These are phyloP conservation scores for Magnaporthiopsis rhizophila DNA, from an alignment of 2,329 filamentous ascomycete species.

Conservation along the genomic window DNA sequence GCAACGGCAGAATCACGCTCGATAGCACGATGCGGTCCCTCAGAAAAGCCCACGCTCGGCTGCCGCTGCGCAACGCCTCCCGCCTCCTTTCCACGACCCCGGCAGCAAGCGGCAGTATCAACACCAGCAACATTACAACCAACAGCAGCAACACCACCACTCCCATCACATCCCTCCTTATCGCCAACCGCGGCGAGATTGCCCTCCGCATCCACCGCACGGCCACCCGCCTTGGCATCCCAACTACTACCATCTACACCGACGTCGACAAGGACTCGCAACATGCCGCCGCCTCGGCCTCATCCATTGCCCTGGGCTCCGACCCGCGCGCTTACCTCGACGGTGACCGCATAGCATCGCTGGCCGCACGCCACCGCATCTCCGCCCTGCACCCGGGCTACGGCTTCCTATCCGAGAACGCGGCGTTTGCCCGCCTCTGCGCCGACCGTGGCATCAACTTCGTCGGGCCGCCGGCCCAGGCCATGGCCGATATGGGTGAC, in stretches of 20 bases:
- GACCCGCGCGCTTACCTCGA: conserved; percentile 78
- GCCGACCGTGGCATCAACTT: conserved; percentile 87
- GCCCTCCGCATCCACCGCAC: conserved; percentile 88
- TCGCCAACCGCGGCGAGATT: conserved; percentile 96
- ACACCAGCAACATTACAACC: background rate
- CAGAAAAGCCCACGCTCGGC: conserved; percentile 39
- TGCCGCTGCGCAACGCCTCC: conserved; percentile 23
- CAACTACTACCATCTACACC: conserved; percentile 90
- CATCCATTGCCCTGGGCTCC: conserved; percentile 74
- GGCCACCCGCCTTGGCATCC: conserved; percentile 79
- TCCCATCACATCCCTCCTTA: conserved; percentile 72
- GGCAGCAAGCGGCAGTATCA: background rate
- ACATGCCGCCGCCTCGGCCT: conserved; percentile 78
- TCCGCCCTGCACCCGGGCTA: conserved; percentile 94
- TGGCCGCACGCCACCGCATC: conserved; percentile 80
- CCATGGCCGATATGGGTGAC: conserved; percentile 85
- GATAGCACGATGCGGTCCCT: conserved; percentile 43
- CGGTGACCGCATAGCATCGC: conserved; percentile 80
- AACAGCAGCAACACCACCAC: conserved; percentile 26
- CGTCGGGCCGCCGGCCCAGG: conserved; percentile 79
- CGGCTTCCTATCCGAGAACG: conserved; percentile 92
- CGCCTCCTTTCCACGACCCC: conserved; percentile 8
- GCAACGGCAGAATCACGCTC: background rate
- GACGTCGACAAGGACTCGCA: conserved; percentile 81
- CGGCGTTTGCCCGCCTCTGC: conserved; percentile 80